Evolutionary conservation across 139 green algal genomes (phyloP).

Genomic region (Chlorella ohadii): DNA sequence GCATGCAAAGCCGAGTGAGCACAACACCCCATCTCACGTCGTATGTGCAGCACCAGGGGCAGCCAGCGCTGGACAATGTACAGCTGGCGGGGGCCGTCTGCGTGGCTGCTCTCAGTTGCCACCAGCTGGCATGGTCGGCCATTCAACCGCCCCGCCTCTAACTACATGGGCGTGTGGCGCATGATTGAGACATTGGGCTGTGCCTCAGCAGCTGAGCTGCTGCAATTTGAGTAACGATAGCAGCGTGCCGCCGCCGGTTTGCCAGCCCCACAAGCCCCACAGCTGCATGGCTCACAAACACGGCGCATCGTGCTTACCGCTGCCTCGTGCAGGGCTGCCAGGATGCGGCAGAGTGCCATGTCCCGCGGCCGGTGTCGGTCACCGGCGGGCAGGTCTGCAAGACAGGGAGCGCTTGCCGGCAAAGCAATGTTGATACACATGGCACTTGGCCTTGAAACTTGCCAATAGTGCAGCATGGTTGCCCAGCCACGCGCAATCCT

Average conservation of each 20-base stretch:
- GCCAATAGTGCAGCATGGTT: no score
- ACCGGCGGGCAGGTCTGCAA: constrained; percentile 9
- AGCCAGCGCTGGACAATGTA: constrained; percentile 38
- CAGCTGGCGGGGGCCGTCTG: constrained; percentile 17
- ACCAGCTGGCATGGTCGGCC: constrained; percentile 11
- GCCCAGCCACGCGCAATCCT: no score
- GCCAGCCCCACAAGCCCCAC: no score
- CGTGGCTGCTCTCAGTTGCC: neutral
- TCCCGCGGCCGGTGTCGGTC: constrained; percentile 25
- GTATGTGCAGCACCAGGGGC: constrained; percentile 23
- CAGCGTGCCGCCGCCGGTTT: no score
- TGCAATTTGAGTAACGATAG: no score
- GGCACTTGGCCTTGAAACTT: no score
- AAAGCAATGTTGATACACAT: no score
- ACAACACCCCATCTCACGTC: constrained; percentile 13
- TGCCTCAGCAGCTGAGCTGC: no score
- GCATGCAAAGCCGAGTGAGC: no score
- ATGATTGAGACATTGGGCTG: no score
- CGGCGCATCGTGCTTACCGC: neutral
- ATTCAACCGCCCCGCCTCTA: neutral
- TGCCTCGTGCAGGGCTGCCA: constrained; percentile 26
- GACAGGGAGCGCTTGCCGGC: neutral
- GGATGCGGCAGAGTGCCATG: constrained; percentile 29
- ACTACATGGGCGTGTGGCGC: neutral
- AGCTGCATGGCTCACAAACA: no score